Evolutionary conservation across 495 filamentous ascomycete genomes (phyloP).

Genomic region (Haplographium delicatum): DNA sequence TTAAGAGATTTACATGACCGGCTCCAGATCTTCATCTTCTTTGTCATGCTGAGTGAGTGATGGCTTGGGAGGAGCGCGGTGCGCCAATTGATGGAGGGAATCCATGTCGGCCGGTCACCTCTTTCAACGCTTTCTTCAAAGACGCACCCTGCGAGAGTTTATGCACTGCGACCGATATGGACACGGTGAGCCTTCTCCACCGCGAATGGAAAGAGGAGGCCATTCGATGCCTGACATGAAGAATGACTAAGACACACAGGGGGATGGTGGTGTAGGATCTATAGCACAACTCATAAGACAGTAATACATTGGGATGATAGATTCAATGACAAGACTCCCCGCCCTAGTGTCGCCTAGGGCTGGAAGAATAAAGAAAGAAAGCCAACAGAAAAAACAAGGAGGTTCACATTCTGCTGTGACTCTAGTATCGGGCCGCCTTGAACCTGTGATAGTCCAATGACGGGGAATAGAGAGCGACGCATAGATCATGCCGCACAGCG

Average conservation of each 20-base stretch:
- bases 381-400: neutral
- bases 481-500: neutral
- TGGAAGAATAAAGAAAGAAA: neutral
- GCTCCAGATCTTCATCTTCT: conserved; percentile 7
- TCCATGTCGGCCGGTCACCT: too few relatives aligned
- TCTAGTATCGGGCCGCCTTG: neutral
- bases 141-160: neutral
- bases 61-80: neutral
- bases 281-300: neutral
- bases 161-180: neutral
- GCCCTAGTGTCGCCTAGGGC: neutral
- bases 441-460: conserved; percentile 7
- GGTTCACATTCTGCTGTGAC: neutral
- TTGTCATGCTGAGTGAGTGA: conserved; percentile 4
- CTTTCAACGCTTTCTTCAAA: too few relatives aligned
- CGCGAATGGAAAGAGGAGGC: neutral
- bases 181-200: neutral
- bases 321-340: too few relatives aligned
- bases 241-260: neutral
- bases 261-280: neutral
- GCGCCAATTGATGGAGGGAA: too few relatives aligned
- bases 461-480: neutral
- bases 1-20: neutral
- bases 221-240: too few relatives aligned
- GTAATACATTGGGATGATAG: neutral